Conservation (phyloP, 495 filamentous ascomycete species). For the Xylaria venustula region DNA sequence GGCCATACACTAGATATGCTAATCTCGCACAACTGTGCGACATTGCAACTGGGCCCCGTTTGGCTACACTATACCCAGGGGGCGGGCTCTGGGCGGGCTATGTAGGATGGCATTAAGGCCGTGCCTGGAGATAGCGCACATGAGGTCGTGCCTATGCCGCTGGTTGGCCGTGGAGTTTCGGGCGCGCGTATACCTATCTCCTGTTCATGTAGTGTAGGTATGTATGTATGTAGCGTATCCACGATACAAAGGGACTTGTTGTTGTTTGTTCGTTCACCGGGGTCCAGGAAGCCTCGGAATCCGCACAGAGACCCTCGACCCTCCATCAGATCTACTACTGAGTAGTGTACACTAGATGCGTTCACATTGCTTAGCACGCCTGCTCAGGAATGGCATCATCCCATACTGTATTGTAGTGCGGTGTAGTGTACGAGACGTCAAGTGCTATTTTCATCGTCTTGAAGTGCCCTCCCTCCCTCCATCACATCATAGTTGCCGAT, state of each 20-base stretch:
- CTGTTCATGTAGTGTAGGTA: background rate
- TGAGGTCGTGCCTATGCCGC: background rate
- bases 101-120: background rate
- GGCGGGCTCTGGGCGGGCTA: background rate
- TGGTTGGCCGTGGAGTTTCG: background rate
- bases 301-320: background rate
- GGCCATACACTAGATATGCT: constrained; percentile 4
- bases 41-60: background rate
- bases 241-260: background rate
- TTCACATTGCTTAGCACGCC: too few relatives aligned
- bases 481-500: constrained; percentile 12
- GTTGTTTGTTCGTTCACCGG: background rate
- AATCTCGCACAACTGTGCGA: constrained; percentile 11
- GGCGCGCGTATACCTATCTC: background rate
- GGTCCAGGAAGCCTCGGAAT: constrained; percentile 3
- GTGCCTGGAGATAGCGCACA: background rate
- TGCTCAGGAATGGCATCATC: background rate
- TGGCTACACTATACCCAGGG: background rate
- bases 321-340: too few relatives aligned
- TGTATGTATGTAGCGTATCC: too few relatives aligned
- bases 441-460: background rate
- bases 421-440: background rate
- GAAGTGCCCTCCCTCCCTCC: background rate
- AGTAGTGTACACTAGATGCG: too few relatives aligned
- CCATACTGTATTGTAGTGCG: background rate